Evolutionary conservation across 768 basidiomycete genomes (phyloP), one percentile per base, ranked within the genome.

Genomic region (Amanita muscaria): DNA sequence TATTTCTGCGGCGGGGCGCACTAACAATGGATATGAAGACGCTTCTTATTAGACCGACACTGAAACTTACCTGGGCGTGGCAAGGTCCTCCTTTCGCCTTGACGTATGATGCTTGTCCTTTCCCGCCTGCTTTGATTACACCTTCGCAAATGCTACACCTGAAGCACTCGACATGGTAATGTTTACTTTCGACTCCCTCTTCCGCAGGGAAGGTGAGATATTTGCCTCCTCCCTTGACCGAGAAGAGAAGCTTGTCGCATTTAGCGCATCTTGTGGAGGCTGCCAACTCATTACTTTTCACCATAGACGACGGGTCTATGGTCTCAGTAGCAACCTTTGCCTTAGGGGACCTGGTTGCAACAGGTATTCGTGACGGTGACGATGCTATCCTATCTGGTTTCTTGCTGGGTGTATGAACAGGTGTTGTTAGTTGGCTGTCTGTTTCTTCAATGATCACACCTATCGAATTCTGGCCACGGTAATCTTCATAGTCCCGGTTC

Each of bases 121-220:
- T 72, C 39, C 64, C 63, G 27, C 64, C 66, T 56, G 83, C 83
- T 49, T 73, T 74, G 53, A 91, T 87, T 7, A 68, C 56, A 14
- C 73, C 70, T 34, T 76, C 65, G 53, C 88, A 91, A 16, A 82
- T 64, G 16, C 59, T 65, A 54, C 88, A 91, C 42, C 72, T 76
- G 61, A 91, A 89, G 57, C 88, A 91, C 33, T 77, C 72, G 3
- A 74, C 68, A 51, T 91, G 88, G 53, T 84, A 90, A 16, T 72
- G 69, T 57, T 73, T 72, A n/a, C 77, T 70, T 18, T 65, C 62
- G 14, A 66, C 66, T 23, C 63, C 69, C 34, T 65, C 63, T 25
- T 67, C 63, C 46, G 73, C 75, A 5, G 86, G 83, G 22, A 88
- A 74, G 2, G 83, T 83, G 24, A 88, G 76, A 59, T 80, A 88